These are phyloP conservation scores for Boletus pseudo-olivaceus DNA, from an alignment of 768 basidiomycete species.

Conservation along the genomic window DNA sequence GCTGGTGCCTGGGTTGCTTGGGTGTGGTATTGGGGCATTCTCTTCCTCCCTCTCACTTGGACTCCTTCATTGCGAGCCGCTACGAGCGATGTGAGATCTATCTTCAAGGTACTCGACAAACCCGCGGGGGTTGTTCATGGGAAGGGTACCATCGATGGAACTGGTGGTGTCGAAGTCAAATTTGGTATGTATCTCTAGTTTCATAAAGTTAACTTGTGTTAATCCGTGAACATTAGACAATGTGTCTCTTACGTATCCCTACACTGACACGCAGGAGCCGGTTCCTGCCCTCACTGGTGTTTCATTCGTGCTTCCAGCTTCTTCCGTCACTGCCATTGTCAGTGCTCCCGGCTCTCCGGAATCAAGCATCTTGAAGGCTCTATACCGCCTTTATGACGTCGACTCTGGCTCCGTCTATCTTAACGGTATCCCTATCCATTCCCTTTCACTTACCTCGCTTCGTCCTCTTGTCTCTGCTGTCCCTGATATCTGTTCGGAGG, in stretches of 20 bases:
- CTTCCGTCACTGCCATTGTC: slow-evolving; percentile 85
- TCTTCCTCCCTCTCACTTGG: slow-evolving; percentile 34
- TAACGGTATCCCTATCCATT: slow-evolving; percentile 84
- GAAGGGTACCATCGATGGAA: slow-evolving; percentile 66
- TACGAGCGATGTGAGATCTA: slow-evolving; percentile 72
- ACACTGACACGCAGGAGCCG: slow-evolving; percentile 50
- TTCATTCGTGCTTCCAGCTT: slow-evolving; percentile 85
- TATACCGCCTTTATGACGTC: slow-evolving; percentile 93
- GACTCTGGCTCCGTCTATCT: slow-evolving; percentile 76
- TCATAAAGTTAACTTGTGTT: background rate
- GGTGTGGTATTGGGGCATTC: slow-evolving; percentile 30
- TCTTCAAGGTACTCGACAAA: slow-evolving; percentile 77
- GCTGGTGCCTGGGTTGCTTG: slow-evolving; percentile 27
- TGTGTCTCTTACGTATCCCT: slow-evolving; percentile 76
- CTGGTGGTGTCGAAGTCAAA: slow-evolving; percentile 76
- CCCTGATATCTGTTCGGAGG: slow-evolving; percentile 62
- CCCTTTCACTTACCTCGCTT: slow-evolving; percentile 79
- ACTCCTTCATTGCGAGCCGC: slow-evolving; percentile 60
- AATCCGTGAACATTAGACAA: slow-evolving; percentile 48
- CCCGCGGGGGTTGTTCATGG: slow-evolving; percentile 84
- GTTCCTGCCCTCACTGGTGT: slow-evolving; percentile 66
- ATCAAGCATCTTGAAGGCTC: slow-evolving; percentile 78
- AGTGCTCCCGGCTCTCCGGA: slow-evolving; percentile 82
- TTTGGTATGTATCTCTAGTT: slow-evolving; percentile 55
- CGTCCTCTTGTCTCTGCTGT: slow-evolving; percentile 85